Percentiles rank a stretch among this genome's conserved stretches.
phyloP scores from a whole-genome alignment of 1,284 basidiomycete genomes.

The Austroboletus olivaceoglutinosus region DNA sequence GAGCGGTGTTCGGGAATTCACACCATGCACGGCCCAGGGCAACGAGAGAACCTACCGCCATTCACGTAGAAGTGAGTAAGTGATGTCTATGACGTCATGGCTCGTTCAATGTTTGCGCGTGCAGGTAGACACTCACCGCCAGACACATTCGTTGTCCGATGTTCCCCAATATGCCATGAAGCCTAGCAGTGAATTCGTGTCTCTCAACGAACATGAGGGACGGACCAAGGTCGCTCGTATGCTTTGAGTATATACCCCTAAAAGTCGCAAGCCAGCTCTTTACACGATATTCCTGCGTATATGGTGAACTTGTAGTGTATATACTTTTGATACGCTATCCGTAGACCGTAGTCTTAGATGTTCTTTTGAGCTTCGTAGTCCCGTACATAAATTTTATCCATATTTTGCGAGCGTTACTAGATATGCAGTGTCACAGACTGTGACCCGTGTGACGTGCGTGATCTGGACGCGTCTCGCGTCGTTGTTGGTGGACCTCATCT shows the following conservation, averaged over 20 bases:
- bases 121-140: conserved; percentile 38
- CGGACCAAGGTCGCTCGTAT: conserved; percentile 16
- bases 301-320: neutral
- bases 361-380: neutral
- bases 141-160: conserved; percentile 27
- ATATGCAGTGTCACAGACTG: conserved; percentile 9
- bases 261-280: neutral
- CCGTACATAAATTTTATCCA: neutral
- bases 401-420: neutral
- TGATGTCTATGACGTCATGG: neutral
- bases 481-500: conserved; percentile 15
- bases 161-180: conserved; percentile 28
- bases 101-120: conserved; percentile 2
- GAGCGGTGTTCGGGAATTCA: conserved; percentile 31
- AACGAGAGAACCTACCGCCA: conserved; percentile 20
- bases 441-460: conserved; percentile 32
- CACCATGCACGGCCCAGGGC: conserved; percentile 11
- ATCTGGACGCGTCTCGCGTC: conserved; percentile 21
- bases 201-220: conserved; percentile 25
- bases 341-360: conserved; percentile 1
- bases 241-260: conserved; percentile 8
- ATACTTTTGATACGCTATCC: neutral
- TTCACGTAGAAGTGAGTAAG: conserved; percentile 36
- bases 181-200: conserved; percentile 24
- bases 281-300: neutral